These are phyloP conservation scores for Graphilbum fragrans DNA, from an alignment of 2,329 filamentous ascomycete species.

Conservation along the genomic window DNA sequence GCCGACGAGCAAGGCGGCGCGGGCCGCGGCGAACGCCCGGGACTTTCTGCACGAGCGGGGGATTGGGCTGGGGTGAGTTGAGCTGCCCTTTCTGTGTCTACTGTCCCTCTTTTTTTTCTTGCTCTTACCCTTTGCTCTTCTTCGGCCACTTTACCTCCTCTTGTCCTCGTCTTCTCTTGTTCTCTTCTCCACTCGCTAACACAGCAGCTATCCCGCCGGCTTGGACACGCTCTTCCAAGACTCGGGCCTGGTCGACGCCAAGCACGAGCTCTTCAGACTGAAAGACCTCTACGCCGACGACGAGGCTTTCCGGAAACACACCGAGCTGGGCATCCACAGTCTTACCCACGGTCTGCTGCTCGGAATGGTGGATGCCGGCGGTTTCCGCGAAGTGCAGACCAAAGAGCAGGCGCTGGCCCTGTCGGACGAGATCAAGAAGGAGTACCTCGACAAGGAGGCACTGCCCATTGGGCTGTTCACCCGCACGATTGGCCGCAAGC, in stretches of 20 bases:
- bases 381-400: conserved; percentile 2
- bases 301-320: background rate
- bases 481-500: background rate
- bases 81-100: background rate
- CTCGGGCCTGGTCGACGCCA: background rate
- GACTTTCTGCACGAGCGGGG: no score
- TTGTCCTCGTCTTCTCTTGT: background rate
- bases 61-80: no score
- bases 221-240: background rate
- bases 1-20: background rate
- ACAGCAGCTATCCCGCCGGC: background rate
- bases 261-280: background rate
- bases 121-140: background rate
- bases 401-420: conserved; percentile 1
- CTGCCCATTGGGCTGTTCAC: background rate
- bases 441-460: background rate
- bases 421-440: background rate
- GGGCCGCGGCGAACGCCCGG: no score
- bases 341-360: background rate
- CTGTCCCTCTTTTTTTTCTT: background rate
- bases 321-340: background rate
- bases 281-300: background rate
- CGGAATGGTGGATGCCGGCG: conserved; percentile 4
- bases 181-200: no score
- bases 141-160: background rate